These are phyloP conservation scores for Lycium ferocissimum DNA, from an alignment of 257 asterid species.

Conservation along the genomic window DNA sequence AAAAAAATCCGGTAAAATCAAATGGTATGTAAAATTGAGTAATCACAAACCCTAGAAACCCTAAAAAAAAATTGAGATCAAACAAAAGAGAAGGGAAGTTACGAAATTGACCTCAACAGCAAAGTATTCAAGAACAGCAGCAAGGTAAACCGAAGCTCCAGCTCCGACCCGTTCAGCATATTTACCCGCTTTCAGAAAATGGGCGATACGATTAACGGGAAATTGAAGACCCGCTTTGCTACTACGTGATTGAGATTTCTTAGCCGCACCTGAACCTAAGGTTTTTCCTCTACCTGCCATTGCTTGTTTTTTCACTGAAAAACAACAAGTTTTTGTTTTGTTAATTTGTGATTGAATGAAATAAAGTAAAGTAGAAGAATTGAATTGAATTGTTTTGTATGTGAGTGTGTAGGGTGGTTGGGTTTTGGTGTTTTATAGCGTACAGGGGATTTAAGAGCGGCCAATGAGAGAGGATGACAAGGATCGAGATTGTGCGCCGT, in stretches of 20 bases:
- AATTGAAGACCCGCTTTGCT: conserved; percentile 87
- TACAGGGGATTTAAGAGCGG: not conserved
- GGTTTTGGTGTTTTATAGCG: conserved; percentile 49
- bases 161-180: conserved; percentile 88
- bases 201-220: conserved; percentile 86
- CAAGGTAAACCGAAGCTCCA: conserved; percentile 86
- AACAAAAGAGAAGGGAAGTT: not conserved
- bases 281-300: conserved; percentile 95
- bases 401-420: not conserved
- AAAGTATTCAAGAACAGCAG: conserved; percentile 81
- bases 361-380: not conserved
- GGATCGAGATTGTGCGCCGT: conserved; percentile 51
- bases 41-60: not conserved
- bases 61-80: not conserved
- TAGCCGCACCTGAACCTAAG: conserved; percentile 71
- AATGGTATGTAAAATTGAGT: no score
- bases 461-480: conserved; percentile 43
- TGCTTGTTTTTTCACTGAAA: not conserved
- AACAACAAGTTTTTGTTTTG: not conserved
- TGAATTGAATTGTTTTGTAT: not conserved
- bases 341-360: no score
- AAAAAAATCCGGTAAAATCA: no score
- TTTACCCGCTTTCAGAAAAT: conserved; percentile 81
- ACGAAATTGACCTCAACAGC: conserved; percentile 68
- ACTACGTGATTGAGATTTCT: conserved; percentile 73